These are phyloP conservation scores for Colletotrichum noveboracense DNA, from an alignment of 2,329 filamentous ascomycete species.

Conservation along the genomic window DNA sequence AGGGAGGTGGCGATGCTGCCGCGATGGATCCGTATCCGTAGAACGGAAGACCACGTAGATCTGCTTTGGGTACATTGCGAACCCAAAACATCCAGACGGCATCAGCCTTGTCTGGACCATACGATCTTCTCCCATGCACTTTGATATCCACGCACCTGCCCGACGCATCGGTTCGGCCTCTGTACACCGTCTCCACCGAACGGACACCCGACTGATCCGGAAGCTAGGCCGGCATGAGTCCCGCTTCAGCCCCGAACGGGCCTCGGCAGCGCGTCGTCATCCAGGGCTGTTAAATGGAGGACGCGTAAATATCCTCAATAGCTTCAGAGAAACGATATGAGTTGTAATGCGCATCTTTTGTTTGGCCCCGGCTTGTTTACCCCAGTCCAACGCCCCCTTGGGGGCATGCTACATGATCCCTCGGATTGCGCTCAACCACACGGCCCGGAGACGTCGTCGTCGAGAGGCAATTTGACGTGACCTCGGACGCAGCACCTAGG, in stretches of 20 bases:
- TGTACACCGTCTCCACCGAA: background rate
- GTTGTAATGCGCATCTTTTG: background rate
- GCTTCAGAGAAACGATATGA: background rate
- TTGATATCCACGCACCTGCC: background rate
- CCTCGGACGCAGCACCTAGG: background rate
- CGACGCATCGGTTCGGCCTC: background rate
- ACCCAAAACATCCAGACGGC: background rate
- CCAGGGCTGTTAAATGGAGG: background rate
- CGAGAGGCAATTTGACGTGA: background rate
- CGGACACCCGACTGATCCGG: conserved; percentile 9
- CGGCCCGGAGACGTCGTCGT: background rate
- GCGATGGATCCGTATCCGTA: background rate
- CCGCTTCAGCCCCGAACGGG: background rate
- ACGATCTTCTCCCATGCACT: background rate
- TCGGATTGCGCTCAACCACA: background rate
- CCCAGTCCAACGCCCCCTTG: background rate
- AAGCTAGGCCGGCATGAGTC: background rate
- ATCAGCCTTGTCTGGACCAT: background rate
- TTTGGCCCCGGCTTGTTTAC: background rate
- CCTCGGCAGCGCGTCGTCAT: background rate
- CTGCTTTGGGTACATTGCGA: background rate
- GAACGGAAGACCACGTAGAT: background rate
- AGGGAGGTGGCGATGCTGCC: conserved; percentile 12
- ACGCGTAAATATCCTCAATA: background rate
- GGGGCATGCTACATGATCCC: background rate